phyloP scores from a whole-genome alignment of 1,139 yeast genomes.

The Kodamaea ohmeri region DNA sequence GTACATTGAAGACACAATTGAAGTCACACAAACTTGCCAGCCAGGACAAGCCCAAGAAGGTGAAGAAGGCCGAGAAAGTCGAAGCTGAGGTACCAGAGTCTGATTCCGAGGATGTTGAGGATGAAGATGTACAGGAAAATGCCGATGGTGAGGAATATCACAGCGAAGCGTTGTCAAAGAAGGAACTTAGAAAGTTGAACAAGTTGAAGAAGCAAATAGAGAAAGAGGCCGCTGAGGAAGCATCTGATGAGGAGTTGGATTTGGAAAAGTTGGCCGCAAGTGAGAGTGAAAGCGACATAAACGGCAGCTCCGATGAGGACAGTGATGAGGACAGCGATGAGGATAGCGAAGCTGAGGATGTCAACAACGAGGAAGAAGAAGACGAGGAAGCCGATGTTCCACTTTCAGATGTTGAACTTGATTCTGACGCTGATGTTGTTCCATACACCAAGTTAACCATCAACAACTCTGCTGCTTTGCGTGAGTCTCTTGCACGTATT shows the following conservation, averaged over 20 bases:
- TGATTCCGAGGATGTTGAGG: constrained; percentile 7
- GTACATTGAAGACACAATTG: constrained; percentile 36
- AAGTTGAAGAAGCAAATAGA: constrained; percentile 32
- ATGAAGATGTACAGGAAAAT: constrained; percentile 9
- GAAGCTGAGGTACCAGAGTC: constrained; percentile 5
- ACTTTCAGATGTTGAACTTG: constrained; percentile 75
- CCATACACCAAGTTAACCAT: constrained; percentile 87
- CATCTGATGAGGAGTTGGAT: constrained; percentile 41
- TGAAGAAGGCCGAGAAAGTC: constrained; percentile 10
- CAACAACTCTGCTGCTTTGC: constrained; percentile 68
- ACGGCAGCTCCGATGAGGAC: constrained; percentile 41
- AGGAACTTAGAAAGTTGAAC: constrained; percentile 62
- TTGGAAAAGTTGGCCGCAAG: constrained; percentile 58
- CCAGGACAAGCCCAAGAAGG: constrained; percentile 18
- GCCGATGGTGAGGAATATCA: constrained; percentile 26
- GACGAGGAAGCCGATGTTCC: constrained; percentile 61
- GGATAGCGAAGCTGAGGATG: constrained; percentile 44
- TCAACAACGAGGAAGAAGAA: constrained; percentile 42
- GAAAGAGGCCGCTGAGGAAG: constrained; percentile 28
- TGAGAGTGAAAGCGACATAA: constrained; percentile 38
- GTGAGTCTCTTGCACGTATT: constrained; percentile 64
- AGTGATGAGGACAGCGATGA: constrained; percentile 41
- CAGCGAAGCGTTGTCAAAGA: constrained; percentile 53
- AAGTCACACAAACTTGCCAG: constrained; percentile 30
- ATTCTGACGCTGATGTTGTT: constrained; percentile 82